phyloP scores from a whole-genome alignment of 2,329 filamentous ascomycete genomes.

The Arthrobotrys musiformis region DNA sequence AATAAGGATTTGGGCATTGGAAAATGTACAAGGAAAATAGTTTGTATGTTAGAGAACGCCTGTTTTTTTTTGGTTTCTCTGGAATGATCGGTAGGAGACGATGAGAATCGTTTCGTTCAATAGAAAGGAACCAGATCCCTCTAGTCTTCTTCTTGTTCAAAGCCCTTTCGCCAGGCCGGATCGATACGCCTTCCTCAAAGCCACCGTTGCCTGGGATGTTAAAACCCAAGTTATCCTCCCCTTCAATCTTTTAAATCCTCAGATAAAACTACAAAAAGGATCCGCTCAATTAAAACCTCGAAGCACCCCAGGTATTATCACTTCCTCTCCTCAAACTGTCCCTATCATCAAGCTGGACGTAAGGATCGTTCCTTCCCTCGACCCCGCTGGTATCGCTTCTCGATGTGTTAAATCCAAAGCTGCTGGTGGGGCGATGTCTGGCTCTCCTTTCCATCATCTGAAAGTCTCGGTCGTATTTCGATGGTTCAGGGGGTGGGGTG shows the following conservation, averaged over 20 bases:
- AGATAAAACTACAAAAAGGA: constrained; percentile 18
- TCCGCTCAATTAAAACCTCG: constrained; percentile 42
- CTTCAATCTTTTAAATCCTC: neutral
- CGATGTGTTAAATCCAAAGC: constrained; percentile 53
- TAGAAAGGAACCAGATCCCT: neutral
- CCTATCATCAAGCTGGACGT: constrained; percentile 41
- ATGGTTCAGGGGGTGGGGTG: constrained; percentile 17
- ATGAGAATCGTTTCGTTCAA: neutral
- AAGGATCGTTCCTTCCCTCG: constrained; percentile 37
- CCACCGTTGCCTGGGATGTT: neutral
- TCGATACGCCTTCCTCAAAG: neutral
- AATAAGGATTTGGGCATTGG: neutral
- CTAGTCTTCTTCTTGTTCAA: neutral
- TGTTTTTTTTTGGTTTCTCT: neutral
- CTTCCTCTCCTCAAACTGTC: constrained; percentile 32
- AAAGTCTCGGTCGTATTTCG: constrained; percentile 53
- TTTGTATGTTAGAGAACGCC: constrained; percentile 15
- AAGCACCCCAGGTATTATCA: constrained; percentile 40
- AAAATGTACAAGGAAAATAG: constrained; percentile 17
- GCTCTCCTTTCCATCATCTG: constrained; percentile 55
- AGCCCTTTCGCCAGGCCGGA: neutral
- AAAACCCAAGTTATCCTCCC: neutral
- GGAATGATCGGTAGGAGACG: neutral
- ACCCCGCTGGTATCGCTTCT: constrained; percentile 47
- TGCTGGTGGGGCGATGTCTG: constrained; percentile 36